Base-by-base conservation (phyloP, 192 early-diverging fungal species). In the Martensiomyces pterosporus region DNA sequence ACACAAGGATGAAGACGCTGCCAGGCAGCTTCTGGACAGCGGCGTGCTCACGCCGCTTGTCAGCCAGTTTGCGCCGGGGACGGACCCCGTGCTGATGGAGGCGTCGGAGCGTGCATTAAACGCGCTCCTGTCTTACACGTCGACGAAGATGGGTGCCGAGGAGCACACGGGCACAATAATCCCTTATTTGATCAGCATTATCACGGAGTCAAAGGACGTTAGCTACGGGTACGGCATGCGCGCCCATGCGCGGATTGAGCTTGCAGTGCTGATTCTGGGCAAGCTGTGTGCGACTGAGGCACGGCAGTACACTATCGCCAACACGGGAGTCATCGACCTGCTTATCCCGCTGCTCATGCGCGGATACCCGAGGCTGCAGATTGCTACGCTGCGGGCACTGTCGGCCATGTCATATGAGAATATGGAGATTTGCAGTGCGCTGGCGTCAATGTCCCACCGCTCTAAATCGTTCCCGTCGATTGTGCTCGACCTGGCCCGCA, bases 321-420 rank as follows among this genome's bases (percentile, higher is more conserved):
- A 73, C 42, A 57, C 57, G 2, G 69, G 69, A 6, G 57, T 52
- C 12, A 65, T 73, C 24, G 57, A 52, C 7, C 24, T 60, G 36
- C 48, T 73, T 18, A 57, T 55, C 9, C 49, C 57, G 35, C 52
- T 65, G 27, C 54, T 73, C 39, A 26, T 16, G 26, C 46, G 49
- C 18, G 54, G 47, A 19, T 55, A 64, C 22, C 47, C 52, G 27
- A 49, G 61, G 39, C 49, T 73, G 39, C 69, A 73, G 47, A 34
- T 60, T 8, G 57, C 69, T 4, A 50, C 62, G 24, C 42, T 73
- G 27, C 57, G 44, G 43, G 54, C 69, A 3, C 46, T 73, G 37
- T 49, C 62, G 10, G 69, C 69, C 12, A 29, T 73, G 32, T 60
- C 69, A 10, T 73, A 73, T 23, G 69, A 73, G 50, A 73, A 73